Conservation (phyloP, 768 basidiomycete genomes). For the Butyriboletus loyo region DNA sequence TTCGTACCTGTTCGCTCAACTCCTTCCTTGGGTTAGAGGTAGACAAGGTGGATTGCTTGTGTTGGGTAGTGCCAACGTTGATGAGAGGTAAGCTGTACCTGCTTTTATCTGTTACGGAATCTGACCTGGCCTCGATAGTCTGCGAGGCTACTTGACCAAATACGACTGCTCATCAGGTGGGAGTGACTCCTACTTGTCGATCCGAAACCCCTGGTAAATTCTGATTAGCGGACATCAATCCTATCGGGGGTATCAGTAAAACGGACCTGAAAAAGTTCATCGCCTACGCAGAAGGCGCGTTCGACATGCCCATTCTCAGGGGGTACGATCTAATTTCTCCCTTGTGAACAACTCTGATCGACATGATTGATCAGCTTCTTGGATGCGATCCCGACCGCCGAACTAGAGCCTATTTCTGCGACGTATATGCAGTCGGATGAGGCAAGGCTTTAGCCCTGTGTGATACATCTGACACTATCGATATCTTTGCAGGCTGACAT, state of each 20-base stretch:
- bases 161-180: constrained; percentile 92
- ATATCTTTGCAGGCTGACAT: constrained; percentile 71
- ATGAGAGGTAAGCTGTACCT: constrained; percentile 71
- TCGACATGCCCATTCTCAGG: constrained; percentile 80
- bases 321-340: constrained; percentile 47
- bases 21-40: constrained; percentile 89
- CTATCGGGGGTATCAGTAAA: constrained; percentile 97
- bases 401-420: constrained; percentile 92
- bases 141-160: constrained; percentile 96
- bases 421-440: constrained; percentile 96
- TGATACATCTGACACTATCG: neutral
- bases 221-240: constrained; percentile 85
- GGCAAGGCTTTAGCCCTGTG: constrained; percentile 38
- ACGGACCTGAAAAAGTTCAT: constrained; percentile 97
- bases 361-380: constrained; percentile 61
- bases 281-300: constrained; percentile 70
- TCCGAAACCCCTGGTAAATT: neutral
- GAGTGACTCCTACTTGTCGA: neutral
- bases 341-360: neutral
- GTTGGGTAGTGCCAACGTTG: constrained; percentile 97
- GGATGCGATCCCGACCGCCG: constrained; percentile 89
- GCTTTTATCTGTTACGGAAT: neutral
- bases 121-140: constrained; percentile 41
- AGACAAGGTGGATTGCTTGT: constrained; percentile 84
- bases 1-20: constrained; percentile 91